Conservation (phyloP, 495 filamentous ascomycete genomes). For the Penicillium robsamsonii region DNA sequence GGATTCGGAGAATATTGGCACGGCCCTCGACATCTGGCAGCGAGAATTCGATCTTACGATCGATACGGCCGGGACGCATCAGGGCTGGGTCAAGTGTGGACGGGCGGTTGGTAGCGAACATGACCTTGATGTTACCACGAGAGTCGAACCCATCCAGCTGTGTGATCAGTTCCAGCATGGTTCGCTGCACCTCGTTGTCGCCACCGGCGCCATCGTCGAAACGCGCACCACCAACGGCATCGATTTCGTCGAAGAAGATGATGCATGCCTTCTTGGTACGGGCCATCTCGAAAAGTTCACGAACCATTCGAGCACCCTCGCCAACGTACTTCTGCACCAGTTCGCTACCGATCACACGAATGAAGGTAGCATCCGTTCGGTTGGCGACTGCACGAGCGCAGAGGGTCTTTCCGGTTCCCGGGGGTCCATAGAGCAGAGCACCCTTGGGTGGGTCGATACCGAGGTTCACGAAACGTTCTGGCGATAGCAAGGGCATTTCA, state of each 20-base stretch:
- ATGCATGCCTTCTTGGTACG: slow-evolving; percentile 99
- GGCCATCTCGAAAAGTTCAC: slow-evolving; percentile 99
- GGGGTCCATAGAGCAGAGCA: slow-evolving; percentile 92
- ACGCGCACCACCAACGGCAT: slow-evolving; percentile 95
- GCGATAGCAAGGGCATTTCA: slow-evolving; percentile 94
- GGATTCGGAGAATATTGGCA: slow-evolving; percentile 95
- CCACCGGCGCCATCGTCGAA: slow-evolving; percentile 98
- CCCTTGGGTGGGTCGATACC: slow-evolving; percentile 99
- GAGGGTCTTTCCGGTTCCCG: slow-evolving; percentile 96
- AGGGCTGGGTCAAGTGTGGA: slow-evolving; percentile 94
- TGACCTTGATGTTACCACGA: slow-evolving; percentile 98
- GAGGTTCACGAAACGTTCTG: slow-evolving; percentile 93
- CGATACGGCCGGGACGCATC: slow-evolving; percentile 96
- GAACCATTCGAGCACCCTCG: slow-evolving; percentile 96
- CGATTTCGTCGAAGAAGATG: slow-evolving; percentile 99
- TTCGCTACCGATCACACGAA: slow-evolving; percentile 95
- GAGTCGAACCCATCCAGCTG: slow-evolving; percentile 98
- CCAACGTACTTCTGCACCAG: slow-evolving; percentile 98
- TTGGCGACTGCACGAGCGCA: slow-evolving; percentile 97
- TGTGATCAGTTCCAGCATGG: slow-evolving; percentile 98
- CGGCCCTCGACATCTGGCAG: slow-evolving; percentile 94
- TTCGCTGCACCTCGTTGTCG: slow-evolving; percentile 99
- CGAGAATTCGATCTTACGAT: slow-evolving; percentile 98
- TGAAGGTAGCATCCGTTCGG: slow-evolving; percentile 96
- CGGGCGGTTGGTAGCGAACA: slow-evolving; percentile 98